Evolutionary conservation across 2,329 filamentous ascomycete genomes (phyloP), one percentile per base, ranked within the genome.

Genomic region (Fusarium agapanthi): DNA sequence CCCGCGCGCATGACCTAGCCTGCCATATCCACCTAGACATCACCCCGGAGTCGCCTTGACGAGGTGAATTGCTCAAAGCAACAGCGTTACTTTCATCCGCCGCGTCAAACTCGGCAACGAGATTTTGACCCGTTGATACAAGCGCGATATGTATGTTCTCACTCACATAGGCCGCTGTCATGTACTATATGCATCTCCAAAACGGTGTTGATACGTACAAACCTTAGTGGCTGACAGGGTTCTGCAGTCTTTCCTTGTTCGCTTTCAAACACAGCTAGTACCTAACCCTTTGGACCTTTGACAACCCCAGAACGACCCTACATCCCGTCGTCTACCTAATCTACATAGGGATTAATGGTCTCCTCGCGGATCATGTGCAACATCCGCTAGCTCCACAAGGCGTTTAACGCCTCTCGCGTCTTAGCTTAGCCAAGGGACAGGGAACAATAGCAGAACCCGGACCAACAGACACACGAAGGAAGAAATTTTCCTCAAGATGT

Each of bases 331-430:
- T 59, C 40, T 65, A 69, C 44, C 75, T 75, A 77, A 73, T 65
- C 75, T 66, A 56, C 74, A 78, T 73, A 66, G 40, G 72, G 75
- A 45, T 73, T 76, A 78, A 79, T 62, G 41, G 69, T 57, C 67
- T 65, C 55, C 51, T 77, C 72, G 67, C 74, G 69, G 67, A 78
- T 79, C 76, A 79, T 79, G 77, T 77, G 77, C 74, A 79, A 77
- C 77, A 78, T 78, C 75, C 71, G 73, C 65, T 72, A 69, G 71
- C 71, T 76, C 76, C 77, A 78, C 76, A 67, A 65, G 77, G 75
- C 77, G 75, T 79, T 72, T 78, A 76, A 79, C 77, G 75, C 75
- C 74, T 77, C 71, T 75, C 60, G 61, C 68, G 65, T 62, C 69
- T 73, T 75, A 69, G 74, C 56, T 48, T 65, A 43, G 71, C 63